Conservation (phyloP, 306 rosid genomes). For the Comarum palustre region DNA sequence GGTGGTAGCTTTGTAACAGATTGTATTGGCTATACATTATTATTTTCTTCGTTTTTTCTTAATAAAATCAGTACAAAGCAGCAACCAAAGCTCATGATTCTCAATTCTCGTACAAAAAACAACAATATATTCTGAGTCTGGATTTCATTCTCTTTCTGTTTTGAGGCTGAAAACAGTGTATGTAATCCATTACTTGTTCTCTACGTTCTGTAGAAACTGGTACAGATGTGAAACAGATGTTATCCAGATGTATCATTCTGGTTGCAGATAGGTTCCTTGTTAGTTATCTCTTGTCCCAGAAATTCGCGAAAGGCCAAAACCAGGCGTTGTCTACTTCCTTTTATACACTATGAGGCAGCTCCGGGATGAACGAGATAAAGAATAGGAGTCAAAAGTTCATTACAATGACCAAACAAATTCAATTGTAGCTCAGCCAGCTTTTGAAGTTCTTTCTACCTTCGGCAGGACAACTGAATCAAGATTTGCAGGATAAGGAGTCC, state of each 20-base stretch:
- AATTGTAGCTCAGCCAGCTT: constrained; percentile 74
- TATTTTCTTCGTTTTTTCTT: background rate
- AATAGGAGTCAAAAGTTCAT: constrained; percentile 7
- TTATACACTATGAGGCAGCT: background rate
- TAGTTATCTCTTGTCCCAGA: background rate
- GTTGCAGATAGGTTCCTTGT: background rate
- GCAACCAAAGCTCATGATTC: background rate
- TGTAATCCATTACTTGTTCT: background rate
- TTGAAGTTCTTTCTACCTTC: constrained; percentile 65
- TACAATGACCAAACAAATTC: background rate
- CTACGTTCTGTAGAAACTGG: background rate
- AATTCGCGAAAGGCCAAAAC: background rate
- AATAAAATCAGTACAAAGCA: background rate
- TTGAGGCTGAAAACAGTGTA: background rate
- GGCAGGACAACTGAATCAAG: constrained; percentile 70
- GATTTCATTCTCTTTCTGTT: background rate
- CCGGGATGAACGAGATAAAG: constrained; percentile 8
- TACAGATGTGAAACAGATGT: background rate
- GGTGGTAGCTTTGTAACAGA: background rate
- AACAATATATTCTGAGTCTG: background rate
- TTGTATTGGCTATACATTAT: background rate
- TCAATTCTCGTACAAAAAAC: background rate
- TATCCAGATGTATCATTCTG: background rate
- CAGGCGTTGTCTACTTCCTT: background rate
- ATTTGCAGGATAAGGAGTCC: constrained; percentile 82